Percentiles rank a stretch among this genome's conserved stretches.
Evolutionary conservation across 495 filamentous ascomycete genomes (phyloP).

Genomic region (Aspergillus incahuasiensis): DNA sequence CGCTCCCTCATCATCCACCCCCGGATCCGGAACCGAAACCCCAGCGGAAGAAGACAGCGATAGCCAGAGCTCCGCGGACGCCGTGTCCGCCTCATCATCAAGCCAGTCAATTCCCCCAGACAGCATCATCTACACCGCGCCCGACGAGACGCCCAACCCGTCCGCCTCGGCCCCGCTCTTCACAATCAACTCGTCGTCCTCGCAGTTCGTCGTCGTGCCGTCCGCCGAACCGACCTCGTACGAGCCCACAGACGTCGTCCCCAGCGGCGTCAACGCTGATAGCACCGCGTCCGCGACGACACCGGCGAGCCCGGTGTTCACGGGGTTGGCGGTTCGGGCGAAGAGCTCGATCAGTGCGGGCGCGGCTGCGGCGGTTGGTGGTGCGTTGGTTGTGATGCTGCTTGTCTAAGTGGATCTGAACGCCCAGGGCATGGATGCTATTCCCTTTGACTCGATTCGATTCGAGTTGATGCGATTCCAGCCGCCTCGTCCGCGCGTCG

Average conservation of each 20-base stretch:
- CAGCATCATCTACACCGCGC: background rate
- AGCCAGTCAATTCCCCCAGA: background rate
- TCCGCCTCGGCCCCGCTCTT: background rate
- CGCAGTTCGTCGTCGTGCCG: slow-evolving; percentile 11
- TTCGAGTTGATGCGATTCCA: too few relatives aligned
- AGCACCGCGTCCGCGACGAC: slow-evolving; percentile 11
- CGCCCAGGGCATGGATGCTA: too few relatives aligned
- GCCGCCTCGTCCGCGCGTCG: too few relatives aligned
- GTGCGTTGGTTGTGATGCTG: slow-evolving; percentile 21
- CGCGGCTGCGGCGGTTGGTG: slow-evolving; percentile 17
- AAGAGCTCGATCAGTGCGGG: slow-evolving; percentile 18
- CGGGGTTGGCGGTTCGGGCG: slow-evolving; percentile 26
- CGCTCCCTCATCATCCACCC: background rate
- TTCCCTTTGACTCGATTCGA: too few relatives aligned
- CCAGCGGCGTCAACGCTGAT: background rate
- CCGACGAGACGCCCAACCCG: background rate
- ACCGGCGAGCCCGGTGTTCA: slow-evolving; percentile 25
- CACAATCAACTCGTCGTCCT: slow-evolving; percentile 4
- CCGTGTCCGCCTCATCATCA: background rate
- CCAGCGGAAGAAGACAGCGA: too few relatives aligned
- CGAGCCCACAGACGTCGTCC: background rate
- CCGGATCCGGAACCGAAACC: background rate
- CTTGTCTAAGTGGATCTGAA: too few relatives aligned
- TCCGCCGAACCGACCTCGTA: slow-evolving; percentile 5
- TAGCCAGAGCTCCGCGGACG: background rate